Percentiles rank a stretch among this genome's conserved stretches.
Evolutionary conservation across 257 asterid species (phyloP).

Genomic region (Anisodus tanguticus): DNA sequence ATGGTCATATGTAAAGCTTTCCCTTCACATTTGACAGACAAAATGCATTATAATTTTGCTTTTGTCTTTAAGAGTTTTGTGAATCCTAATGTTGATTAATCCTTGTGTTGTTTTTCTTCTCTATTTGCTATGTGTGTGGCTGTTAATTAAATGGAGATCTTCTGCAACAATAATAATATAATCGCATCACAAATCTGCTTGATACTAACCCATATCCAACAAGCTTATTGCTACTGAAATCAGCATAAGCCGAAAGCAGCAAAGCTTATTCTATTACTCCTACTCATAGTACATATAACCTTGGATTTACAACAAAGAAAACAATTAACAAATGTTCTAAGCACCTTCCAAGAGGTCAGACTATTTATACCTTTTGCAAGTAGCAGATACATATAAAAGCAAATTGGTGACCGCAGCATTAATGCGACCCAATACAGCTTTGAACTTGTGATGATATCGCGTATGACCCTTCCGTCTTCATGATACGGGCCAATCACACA

Average conservation of each 20-base stretch:
- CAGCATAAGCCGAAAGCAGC: not conserved
- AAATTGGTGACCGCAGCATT: not conserved
- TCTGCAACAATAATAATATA: not conserved
- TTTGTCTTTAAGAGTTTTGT: not conserved
- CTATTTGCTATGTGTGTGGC: not conserved
- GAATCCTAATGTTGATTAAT: not conserved
- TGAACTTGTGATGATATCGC: constrained; percentile 27
- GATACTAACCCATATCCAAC: not conserved
- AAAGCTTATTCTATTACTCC: constrained; percentile 23
- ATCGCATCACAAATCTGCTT: not conserved
- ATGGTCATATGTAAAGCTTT: not conserved
- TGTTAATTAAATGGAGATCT: not conserved
- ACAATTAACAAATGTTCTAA: constrained; percentile 17
- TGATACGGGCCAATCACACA: constrained; percentile 44
- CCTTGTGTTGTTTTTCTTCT: not conserved
- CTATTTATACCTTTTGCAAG: constrained; percentile 14
- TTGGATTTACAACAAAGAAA: constrained; percentile 18
- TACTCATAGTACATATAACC: constrained; percentile 11
- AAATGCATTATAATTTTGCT: not conserved
- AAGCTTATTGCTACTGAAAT: not conserved
- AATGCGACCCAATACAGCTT: not conserved
- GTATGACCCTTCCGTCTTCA: constrained; percentile 30
- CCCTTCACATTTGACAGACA: not conserved
- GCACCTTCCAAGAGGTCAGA: not conserved
- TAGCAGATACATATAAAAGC: not conserved